Evolutionary conservation across 192 early-diverging fungal species (phyloP), one percentile per base, ranked within the genome.

Genomic region (Mycoemilia scoparia): DNA sequence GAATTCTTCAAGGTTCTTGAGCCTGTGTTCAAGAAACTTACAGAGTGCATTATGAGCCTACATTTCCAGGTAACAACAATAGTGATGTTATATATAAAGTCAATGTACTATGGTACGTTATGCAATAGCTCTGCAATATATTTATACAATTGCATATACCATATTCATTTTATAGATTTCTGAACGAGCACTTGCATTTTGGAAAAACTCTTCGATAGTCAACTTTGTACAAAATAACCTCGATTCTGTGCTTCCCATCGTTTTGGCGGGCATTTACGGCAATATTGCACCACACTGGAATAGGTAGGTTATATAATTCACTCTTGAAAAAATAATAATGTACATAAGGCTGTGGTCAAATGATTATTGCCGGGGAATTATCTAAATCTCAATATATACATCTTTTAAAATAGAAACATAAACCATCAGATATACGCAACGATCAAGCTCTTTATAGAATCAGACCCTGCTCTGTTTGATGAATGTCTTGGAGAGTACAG

Each of bases 11-110:
- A 76, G 38, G 64, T 99, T 24, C 84, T 86, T 53, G 70, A 75
- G 17, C 86, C 89, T 18, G 53, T 99, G 26, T 99, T 96, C 51
- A 75, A 83, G 51, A 82, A 87, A 52, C 77, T 99, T 23, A 72
- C 89, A 9, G 62, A 70, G 36, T 99, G 88, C 51, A 80, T 96
- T 14, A 73, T 89, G n/a, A 91, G 84, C 41, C 82, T 87, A 19
- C 95, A 99, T 62, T 96, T 95, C 52, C 95, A 99, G 69, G 87
- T 84, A 49, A n/a, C n/a, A n/a, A n/a, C n/a, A n/a, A n/a, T n/a
- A n/a, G n/a, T 21, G 18, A 20, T 31, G 9, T 22, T 14, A 38
- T 18, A 15, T 2, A 8, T 16, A 9, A 11, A 15, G 17, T n/a
- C 12, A 13, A 37, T 7, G 19, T 15, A 12, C 37, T 9, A 5